Evolutionary conservation across 2,329 filamentous ascomycete species (phyloP).

Genomic region (Nigrospora sphaerica): DNA sequence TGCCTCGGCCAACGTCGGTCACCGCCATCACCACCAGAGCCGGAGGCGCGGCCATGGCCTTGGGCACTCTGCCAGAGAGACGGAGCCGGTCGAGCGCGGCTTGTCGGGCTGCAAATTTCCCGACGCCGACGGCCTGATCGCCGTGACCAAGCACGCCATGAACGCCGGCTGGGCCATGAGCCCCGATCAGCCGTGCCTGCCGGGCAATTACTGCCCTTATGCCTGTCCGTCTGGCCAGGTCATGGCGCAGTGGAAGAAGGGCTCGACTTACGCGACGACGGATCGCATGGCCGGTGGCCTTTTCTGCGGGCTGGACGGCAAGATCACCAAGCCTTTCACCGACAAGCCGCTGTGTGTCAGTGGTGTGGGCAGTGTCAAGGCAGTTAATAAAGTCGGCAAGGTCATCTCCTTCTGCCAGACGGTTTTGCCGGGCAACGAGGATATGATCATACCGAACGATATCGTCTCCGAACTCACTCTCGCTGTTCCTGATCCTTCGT

Average conservation of each 20-base stretch:
- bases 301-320: constrained; percentile 60
- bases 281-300: constrained; percentile 63
- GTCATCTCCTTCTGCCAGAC: constrained; percentile 72
- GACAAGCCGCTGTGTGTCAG: constrained; percentile 61
- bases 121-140: constrained; percentile 56
- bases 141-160: constrained; percentile 53
- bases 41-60: constrained; percentile 28
- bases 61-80: constrained; percentile 17
- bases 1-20: constrained; percentile 25
- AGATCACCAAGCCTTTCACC: constrained; percentile 63
- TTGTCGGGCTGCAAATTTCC: constrained; percentile 57
- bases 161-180: constrained; percentile 79
- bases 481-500: constrained; percentile 62
- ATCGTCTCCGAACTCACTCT: constrained; percentile 51
- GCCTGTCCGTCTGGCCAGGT: constrained; percentile 71
- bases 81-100: constrained; percentile 37
- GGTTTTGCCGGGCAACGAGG: constrained; percentile 70
- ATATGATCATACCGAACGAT: constrained; percentile 75
- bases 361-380: constrained; percentile 58
- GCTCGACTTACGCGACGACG: constrained; percentile 64
- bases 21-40: constrained; percentile 26
- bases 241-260: constrained; percentile 71
- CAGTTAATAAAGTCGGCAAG: constrained; percentile 57
- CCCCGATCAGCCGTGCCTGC: constrained; percentile 62
- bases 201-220: constrained; percentile 66